These are phyloP conservation scores for Yarrowia sp. DNA, from an alignment of 805 yeast species.

Conservation along the genomic window DNA sequence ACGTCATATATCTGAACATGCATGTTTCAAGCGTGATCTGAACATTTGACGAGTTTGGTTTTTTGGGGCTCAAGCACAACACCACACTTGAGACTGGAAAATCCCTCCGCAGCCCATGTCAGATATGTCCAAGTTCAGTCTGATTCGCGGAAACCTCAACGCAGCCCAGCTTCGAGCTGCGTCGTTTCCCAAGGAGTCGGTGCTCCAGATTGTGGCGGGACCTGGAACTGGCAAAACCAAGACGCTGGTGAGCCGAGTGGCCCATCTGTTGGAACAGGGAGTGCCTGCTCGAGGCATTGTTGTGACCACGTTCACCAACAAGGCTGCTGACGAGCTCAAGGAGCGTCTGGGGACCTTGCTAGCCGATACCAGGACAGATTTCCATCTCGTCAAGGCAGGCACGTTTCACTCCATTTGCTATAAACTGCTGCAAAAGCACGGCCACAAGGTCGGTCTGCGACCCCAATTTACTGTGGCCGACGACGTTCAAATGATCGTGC, in stretches of 20 bases:
- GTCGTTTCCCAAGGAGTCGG: constrained; percentile 52
- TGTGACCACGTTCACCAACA: constrained; percentile 91
- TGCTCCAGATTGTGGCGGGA: constrained; percentile 65
- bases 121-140: neutral
- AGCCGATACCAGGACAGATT: constrained; percentile 48
- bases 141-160: constrained; percentile 47
- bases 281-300: constrained; percentile 69
- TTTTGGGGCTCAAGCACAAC: neutral
- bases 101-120: neutral
- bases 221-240: constrained; percentile 84
- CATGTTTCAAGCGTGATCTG: neutral
- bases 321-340: constrained; percentile 87
- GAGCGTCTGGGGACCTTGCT: constrained; percentile 59
- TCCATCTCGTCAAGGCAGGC: constrained; percentile 67
- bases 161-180: constrained; percentile 57
- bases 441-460: constrained; percentile 59
- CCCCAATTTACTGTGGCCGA: constrained; percentile 48
- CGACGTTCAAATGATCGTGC: constrained; percentile 7
- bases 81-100: too few species aligned
- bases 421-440: constrained; percentile 63
- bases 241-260: constrained; percentile 80
- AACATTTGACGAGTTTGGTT: neutral
- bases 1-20: neutral
- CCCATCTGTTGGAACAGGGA: constrained; percentile 61
- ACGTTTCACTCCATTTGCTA: constrained; percentile 89